Base-by-base conservation (phyloP, 768 basidiomycete species). In the Podaxis pistillaris region DNA sequence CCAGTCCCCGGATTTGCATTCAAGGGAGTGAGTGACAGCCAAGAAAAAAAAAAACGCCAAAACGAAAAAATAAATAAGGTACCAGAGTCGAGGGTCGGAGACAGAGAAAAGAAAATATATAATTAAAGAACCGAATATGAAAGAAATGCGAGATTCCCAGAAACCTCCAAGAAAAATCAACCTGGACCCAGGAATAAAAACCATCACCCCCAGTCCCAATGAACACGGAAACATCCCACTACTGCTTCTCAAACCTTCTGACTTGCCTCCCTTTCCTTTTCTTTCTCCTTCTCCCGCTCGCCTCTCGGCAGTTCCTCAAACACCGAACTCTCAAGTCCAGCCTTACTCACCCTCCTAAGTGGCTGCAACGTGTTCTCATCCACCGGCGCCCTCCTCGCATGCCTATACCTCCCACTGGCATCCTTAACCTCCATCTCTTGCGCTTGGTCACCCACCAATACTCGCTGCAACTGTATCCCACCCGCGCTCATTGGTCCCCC, bases 361-460 rank as follows among this genome's bases (percentile, higher is more conserved):
- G 95, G 95, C 73, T 96, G 94, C 66, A 96, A 74, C 38, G 95
- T 96, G 47, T 78, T 88, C 74, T 93, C 90, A 70, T 96, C 84
- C 28, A 96, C 94, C 2, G 95, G 94, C 30, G 93, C 93, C 49
- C 89, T 82, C 65, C 94, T 81, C 59, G 90, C 89, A 75, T 96
- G 95, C 51, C 93, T 78, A 76, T 95, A 96, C 60, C 94, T 83
- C 56, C 95, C 95, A 65, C 81, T 83, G 13, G 84, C 83, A 71
- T 96, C 94, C 72, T 89, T 90, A 60, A 97, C 87, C 78, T 97
- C 95, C 83, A 90, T 81, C 76, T 96, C 92, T 77, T 93, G 88
- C 33, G 84, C 88, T 7, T 82, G 81, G 71, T 88, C 86, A 38
- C 89, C 90, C 30, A 87, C 76, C 47, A 62, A 24, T n/a, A 81